Conservation (phyloP, 345 rosid genomes). For the Eucalyptus microcorys region DNA sequence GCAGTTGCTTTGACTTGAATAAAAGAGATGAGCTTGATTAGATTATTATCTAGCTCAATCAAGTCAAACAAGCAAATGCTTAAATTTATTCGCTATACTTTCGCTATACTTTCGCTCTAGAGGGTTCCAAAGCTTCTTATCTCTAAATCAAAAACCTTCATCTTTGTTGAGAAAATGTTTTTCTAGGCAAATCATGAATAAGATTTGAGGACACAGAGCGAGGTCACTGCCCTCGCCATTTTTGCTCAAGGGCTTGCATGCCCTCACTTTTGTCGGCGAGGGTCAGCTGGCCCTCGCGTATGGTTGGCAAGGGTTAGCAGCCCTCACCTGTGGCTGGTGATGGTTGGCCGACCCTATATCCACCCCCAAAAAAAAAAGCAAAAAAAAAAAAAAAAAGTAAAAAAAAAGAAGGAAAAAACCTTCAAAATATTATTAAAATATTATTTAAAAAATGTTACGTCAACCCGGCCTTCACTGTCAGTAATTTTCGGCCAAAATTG, state of each 20-base stretch:
- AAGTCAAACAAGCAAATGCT: neutral
- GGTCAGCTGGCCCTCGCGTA: rapidly evolving
- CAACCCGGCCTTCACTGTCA: rapidly evolving
- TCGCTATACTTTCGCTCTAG: neutral
- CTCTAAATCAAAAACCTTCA: neutral
- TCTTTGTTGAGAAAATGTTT: neutral
- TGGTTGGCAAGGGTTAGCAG: too few relatives aligned
- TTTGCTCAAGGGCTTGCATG: neutral
- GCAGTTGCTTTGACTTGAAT: neutral
- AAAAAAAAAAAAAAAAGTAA: rapidly evolving
- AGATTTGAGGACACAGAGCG: neutral
- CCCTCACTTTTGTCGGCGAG: rapidly evolving
- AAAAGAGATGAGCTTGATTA: neutral
- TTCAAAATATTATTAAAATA: too few relatives aligned
- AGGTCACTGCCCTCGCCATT: too few relatives aligned
- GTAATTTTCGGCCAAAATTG: too few relatives aligned
- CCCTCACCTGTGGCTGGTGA: rapidly evolving
- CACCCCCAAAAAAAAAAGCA: too few relatives aligned
- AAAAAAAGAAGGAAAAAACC: too few relatives aligned
- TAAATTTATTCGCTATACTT: neutral
- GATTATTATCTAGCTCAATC: neutral
- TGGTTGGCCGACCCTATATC: too few relatives aligned
- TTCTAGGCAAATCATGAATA: neutral
- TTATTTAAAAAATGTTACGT: too few relatives aligned
- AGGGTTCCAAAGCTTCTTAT: neutral